Evolutionary conservation across 2,329 filamentous ascomycete species (phyloP).

Genomic region (Periconia macrospinosa): DNA sequence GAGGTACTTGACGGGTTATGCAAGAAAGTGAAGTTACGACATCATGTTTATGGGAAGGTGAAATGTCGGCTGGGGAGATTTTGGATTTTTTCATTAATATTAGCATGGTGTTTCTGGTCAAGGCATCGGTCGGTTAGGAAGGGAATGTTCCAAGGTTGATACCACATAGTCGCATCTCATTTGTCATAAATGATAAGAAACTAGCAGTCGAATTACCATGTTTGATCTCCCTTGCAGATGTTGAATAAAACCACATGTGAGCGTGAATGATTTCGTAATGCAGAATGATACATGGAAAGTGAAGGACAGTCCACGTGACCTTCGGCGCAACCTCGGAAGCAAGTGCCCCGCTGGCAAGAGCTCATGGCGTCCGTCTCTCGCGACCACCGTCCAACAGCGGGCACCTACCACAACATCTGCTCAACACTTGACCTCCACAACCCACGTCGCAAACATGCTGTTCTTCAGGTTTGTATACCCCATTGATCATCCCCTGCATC

Average conservation of each 20-base stretch:
- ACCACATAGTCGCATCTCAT: constrained; percentile 29
- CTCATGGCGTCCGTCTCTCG: constrained; percentile 1
- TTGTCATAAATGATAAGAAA: constrained; percentile 14
- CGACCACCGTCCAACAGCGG: background rate
- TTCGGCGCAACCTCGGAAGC: constrained; percentile 20
- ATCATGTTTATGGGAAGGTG: constrained; percentile 9
- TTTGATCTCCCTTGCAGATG: too few species aligned
- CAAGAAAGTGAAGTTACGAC: constrained; percentile 35
- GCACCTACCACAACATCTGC: background rate
- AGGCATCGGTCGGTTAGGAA: constrained; percentile 8
- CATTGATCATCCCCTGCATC: background rate
- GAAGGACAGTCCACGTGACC: constrained; percentile 13
- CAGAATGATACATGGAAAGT: background rate
- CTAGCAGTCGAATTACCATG: too few species aligned
- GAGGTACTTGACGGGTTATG: constrained; percentile 60
- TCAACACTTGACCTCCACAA: constrained; percentile 1
- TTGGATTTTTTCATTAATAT: constrained; percentile 11
- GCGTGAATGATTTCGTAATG: background rate
- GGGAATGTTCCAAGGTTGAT: constrained; percentile 19
- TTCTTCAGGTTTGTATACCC: constrained; percentile 52
- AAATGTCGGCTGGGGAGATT: background rate
- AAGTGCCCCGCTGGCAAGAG: constrained; percentile 24
- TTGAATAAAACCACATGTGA: too few species aligned
- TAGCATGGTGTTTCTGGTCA: constrained; percentile 23
- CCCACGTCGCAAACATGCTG: constrained; percentile 43